Evolutionary conservation across 2,329 filamentous ascomycete species (phyloP).

Genomic region (Scleromitrula shiraiana): DNA sequence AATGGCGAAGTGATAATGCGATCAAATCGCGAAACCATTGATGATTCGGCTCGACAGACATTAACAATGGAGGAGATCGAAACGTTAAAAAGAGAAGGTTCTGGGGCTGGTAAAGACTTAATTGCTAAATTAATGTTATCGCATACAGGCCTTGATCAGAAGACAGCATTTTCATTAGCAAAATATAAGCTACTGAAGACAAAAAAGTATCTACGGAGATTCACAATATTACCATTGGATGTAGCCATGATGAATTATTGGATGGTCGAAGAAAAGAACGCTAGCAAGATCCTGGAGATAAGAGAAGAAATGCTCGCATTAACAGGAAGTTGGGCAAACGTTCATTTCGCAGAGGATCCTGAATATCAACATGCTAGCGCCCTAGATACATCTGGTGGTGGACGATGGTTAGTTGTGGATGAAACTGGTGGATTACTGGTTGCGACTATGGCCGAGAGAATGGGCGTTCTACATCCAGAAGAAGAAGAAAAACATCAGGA

Average conservation of each 20-base stretch:
- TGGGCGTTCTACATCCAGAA: conserved; percentile 52
- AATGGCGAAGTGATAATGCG: conserved; percentile 45
- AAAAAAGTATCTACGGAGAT: conserved; percentile 85
- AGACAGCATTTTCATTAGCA: conserved; percentile 85
- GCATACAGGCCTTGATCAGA: conserved; percentile 84
- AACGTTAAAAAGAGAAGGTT: conserved; percentile 61
- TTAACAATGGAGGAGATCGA: conserved; percentile 67
- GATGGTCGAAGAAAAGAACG: conserved; percentile 72
- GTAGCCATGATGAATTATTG: conserved; percentile 68
- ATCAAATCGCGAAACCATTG: conserved; percentile 51
- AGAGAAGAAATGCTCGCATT: conserved; percentile 76
- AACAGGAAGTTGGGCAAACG: conserved; percentile 82
- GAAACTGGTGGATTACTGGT: conserved; percentile 63
- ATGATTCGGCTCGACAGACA: conserved; percentile 62
- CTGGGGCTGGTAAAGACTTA: conserved; percentile 75
- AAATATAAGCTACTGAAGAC: conserved; percentile 95
- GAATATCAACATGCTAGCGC: conserved; percentile 4
- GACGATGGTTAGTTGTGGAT: conserved; percentile 60
- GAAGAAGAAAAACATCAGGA: conserved; percentile 9
- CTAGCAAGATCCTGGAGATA: conserved; percentile 74
- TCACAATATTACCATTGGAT: conserved; percentile 78
- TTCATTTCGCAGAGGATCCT: conserved; percentile 49
- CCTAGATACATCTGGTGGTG: conserved; percentile 25
- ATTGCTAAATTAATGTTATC: conserved; percentile 89
- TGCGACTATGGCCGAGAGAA: conserved; percentile 62